Evolutionary conservation across 73 alveolate species (phyloP), one percentile per base, ranked within the genome.

Genomic region (Paramecium tetraurelia): DNA sequence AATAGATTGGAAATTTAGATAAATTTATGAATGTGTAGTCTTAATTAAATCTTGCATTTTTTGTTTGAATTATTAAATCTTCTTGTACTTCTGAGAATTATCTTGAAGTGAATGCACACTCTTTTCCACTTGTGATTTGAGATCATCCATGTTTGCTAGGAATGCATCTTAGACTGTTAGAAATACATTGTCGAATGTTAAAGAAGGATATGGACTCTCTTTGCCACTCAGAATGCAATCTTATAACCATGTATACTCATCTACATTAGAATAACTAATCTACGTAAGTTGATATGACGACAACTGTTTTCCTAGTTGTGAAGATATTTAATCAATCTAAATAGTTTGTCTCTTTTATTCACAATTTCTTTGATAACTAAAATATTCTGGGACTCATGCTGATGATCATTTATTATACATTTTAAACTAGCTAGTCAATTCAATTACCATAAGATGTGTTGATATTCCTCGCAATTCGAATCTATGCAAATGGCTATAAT

Each of bases 401-500:
- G 53, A 72, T 72, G 86, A 72, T 72, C 86, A 33, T 72, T 36
- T 9, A 80, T 22, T 8, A 80, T 44, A 80, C 90, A 80, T 35
- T 80, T 80, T 43, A 44, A 18, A 48, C 90, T 80, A 80, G 27
- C 12, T 41, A 27, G 12, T 24, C 14, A 22, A 38, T 44, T 20
- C 33, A 43, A 35, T 20, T 72, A 72, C 90, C 90, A 80, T 44
- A 41, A 22, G 16, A 80, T 44, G n/a, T 48, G 48, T 5, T 41
- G 33, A 80, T 43, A 44, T n/a, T 80, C 70, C n/a, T 80, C 90
- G 43, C 90, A 80, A 22, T 80, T 43, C 20, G 22, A 21, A 31
- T 80, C 90, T 12, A 80, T 80, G 14, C 90, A 80, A 27, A 80
- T 80, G 7, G 53, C 90, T 22, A 80, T 80, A 4, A 80, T 48